Evolutionary conservation across 2,329 filamentous ascomycete genomes (phyloP).

Genomic region (Fusarium buxicola): DNA sequence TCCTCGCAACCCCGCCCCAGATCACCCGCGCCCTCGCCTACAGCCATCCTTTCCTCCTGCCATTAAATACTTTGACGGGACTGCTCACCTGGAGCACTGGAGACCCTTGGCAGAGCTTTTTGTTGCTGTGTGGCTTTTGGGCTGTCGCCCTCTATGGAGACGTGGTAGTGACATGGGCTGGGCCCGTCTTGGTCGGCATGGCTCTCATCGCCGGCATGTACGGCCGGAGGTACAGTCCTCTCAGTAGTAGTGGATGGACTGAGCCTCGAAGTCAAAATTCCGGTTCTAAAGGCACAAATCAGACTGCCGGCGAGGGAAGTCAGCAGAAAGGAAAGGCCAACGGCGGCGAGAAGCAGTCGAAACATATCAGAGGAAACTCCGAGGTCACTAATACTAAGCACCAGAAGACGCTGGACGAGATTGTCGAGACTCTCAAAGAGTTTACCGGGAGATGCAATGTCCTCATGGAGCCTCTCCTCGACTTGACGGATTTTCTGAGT

Average conservation of each 20-base stretch:
- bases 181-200: slow-evolving; percentile 83
- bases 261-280: slow-evolving; percentile 57
- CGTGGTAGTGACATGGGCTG: slow-evolving; percentile 80
- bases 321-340: slow-evolving; percentile 45
- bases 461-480: slow-evolving; percentile 86
- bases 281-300: slow-evolving; percentile 30
- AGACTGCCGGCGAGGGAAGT: slow-evolving; percentile 29
- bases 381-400: slow-evolving; percentile 77
- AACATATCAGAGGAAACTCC: slow-evolving; percentile 60
- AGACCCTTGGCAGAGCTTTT: slow-evolving; percentile 97
- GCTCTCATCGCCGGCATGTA: slow-evolving; percentile 93
- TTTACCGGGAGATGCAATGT: slow-evolving; percentile 94
- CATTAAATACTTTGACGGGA: slow-evolving; percentile 86
- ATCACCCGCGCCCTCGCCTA: slow-evolving; percentile 95
- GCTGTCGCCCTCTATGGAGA: slow-evolving; percentile 87
- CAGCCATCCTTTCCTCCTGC: slow-evolving; percentile 92
- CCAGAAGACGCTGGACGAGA: slow-evolving; percentile 96
- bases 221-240: slow-evolving; percentile 85
- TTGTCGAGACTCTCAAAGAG: slow-evolving; percentile 90
- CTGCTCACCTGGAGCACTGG: slow-evolving; percentile 93
- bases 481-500: slow-evolving; percentile 91
- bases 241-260: slow-evolving; percentile 84
- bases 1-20: slow-evolving; percentile 93
- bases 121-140: slow-evolving; percentile 89
- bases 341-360: slow-evolving; percentile 45